Evolutionary conservation across 2,329 filamentous ascomycete genomes (phyloP).

Genomic region (Trichophyton benhamiae): DNA sequence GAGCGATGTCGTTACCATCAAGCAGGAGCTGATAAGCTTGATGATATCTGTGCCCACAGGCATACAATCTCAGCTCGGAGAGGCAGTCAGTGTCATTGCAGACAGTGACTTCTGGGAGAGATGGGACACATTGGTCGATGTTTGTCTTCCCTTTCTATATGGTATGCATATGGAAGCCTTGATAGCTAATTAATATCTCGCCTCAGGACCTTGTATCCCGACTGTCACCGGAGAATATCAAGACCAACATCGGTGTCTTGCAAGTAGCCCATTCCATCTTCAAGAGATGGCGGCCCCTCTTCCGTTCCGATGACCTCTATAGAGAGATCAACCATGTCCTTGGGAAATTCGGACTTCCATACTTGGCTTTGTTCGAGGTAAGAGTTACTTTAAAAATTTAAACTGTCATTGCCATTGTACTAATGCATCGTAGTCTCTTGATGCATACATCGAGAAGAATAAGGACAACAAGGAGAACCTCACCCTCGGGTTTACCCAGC

Average conservation of each 20-base stretch:
- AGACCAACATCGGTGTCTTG: slow-evolving; percentile 83
- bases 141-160: slow-evolving; percentile 28
- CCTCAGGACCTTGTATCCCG: slow-evolving; percentile 71
- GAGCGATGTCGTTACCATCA: slow-evolving; percentile 80
- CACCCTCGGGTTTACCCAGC: slow-evolving; percentile 65
- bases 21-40: slow-evolving; percentile 84
- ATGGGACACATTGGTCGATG: slow-evolving; percentile 90
- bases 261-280: slow-evolving; percentile 98
- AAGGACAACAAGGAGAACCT: slow-evolving; percentile 62
- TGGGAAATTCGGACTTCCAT: slow-evolving; percentile 68
- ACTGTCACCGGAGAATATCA: slow-evolving; percentile 67
- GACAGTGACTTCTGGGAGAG: slow-evolving; percentile 94
- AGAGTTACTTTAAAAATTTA: slow-evolving; percentile 14
- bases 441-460: slow-evolving; percentile 55
- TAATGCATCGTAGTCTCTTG: slow-evolving; percentile 30
- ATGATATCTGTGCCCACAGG: slow-evolving; percentile 86
- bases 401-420: not conserved
- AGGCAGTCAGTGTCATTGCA: slow-evolving; percentile 92
- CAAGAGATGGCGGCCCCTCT: slow-evolving; percentile 85
- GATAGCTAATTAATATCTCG: slow-evolving; percentile 6
- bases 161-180: not conserved
- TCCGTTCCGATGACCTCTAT: slow-evolving; percentile 83
- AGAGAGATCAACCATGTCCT: slow-evolving; percentile 95
- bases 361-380: slow-evolving; percentile 66
- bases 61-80: slow-evolving; percentile 86